A percentile compares a stretch with the other conserved stretches of the same genome.
phyloP scores from a whole-genome alignment of 106 monocot genomes.

The Alisma plantagoaquatica region DNA sequence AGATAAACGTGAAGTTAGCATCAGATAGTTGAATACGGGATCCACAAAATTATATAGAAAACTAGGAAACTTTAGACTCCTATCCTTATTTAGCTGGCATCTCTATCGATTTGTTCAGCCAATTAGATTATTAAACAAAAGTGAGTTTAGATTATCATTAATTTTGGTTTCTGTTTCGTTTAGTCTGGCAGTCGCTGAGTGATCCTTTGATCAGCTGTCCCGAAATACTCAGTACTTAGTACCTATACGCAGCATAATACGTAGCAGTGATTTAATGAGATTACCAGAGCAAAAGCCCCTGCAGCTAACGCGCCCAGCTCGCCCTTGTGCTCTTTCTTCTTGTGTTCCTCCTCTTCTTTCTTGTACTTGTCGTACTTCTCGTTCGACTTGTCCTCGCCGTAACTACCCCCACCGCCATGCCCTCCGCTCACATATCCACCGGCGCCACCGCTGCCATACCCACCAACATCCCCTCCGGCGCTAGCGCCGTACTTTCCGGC shows the following conservation, averaged over 20 bases:
- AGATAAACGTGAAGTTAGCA: too few relatives aligned
- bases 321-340: constrained; percentile 41
- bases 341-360: constrained; percentile 50
- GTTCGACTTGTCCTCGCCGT: neutral
- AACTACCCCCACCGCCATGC: neutral
- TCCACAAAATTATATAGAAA: neutral
- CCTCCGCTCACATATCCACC: constrained; percentile 4
- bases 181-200: too few relatives aligned
- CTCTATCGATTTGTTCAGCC: too few relatives aligned
- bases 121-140: neutral
- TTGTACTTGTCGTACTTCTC: constrained; percentile 24
- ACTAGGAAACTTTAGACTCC: too few relatives aligned
- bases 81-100: too few relatives aligned
- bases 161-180: neutral
- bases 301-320: constrained; percentile 39
- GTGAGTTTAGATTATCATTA: neutral
- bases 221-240: too few relatives aligned
- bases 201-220: too few relatives aligned
- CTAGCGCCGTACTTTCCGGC: constrained; percentile 5
- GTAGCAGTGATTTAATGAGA: neutral
- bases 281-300: constrained; percentile 51
- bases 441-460: neutral
- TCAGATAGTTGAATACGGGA: too few relatives aligned
- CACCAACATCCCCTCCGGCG: neutral
- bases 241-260: neutral